Base-by-base conservation (phyloP, 148 eudicot genomes). In the Fagopyrum tataricum region DNA sequence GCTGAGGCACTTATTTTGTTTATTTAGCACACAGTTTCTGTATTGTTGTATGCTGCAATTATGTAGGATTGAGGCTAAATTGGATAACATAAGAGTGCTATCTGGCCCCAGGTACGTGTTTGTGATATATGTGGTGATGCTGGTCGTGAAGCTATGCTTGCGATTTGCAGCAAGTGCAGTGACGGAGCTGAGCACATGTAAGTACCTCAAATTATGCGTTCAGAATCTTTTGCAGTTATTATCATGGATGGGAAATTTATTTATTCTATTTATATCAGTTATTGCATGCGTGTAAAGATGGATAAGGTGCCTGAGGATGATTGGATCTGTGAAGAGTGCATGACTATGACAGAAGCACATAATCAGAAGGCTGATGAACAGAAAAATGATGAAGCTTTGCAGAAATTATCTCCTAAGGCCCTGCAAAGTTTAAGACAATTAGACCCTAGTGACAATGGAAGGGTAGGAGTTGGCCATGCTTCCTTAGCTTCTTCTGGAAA, bases 181-280 rank as follows among this genome's bases (percentile, higher is more conserved):
- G 86, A 84, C 62, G 86, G 86, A 14, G 84, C 86, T 20, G 86
- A 84, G 78, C 86, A 84, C 69, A 81, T 75, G 86, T 84, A 79
- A 76, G 84, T 67, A 48, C 6, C 73, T 18, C 14, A 55, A 18
- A 37, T 51, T 41, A 4, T 44, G n/a, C 1, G 2, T 31, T 31
- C 48, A 44, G 12, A 44, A 44, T 8, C 46, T 48, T 4, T 44
- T 44, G 12, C 14, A 8, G 39, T 18, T 53, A 40, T 20, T 7
- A 12, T 44, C 68, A 39, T 72, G 59, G 18, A 26, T 78, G 67
- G 12, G 23, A 76, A 44, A 76, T 14, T 20, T 14, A 12, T 37
- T 17, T 42, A 20, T 55, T 69, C 15, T 41, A 62, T 24, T 55
- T 69, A 76, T 40, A 31, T 42, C 70, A 85, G 87, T 67, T 85